Evolutionary conservation across 345 rosid species (phyloP).

Genomic region (Gossypium australe): DNA sequence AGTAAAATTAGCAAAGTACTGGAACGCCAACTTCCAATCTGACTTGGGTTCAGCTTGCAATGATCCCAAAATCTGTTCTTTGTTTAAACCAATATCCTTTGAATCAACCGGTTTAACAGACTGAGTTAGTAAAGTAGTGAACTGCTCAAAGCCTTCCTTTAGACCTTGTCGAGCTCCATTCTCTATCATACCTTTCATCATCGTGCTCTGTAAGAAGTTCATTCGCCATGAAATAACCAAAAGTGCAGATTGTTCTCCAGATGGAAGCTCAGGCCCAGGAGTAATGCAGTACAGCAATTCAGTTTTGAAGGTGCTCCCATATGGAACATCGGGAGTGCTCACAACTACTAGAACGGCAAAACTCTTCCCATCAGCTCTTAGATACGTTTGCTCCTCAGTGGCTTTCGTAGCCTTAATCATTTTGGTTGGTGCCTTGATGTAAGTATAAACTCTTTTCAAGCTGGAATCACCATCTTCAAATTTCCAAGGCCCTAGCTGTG

Average conservation of each 20-base stretch:
- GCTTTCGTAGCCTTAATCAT: constrained; percentile 77
- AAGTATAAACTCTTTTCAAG: constrained; percentile 59
- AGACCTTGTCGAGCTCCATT: constrained; percentile 83
- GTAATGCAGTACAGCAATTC: constrained; percentile 70
- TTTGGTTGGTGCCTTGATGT: constrained; percentile 71
- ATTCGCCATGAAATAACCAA: constrained; percentile 82
- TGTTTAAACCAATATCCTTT: constrained; percentile 69
- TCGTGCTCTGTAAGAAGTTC: constrained; percentile 85
- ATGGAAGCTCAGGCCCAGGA: constrained; percentile 76
- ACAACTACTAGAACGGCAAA: constrained; percentile 57
- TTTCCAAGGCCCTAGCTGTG: constrained; percentile 69
- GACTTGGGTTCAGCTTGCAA: constrained; percentile 83
- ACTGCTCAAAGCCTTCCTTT: constrained; percentile 75
- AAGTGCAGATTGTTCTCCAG: constrained; percentile 70
- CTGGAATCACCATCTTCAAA: constrained; percentile 52
- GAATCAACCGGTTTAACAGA: constrained; percentile 69
- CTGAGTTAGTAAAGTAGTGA: constrained; percentile 56
- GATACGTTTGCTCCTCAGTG: constrained; percentile 72
- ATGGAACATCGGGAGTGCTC: constrained; percentile 86
- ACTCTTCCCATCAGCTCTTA: constrained; percentile 69
- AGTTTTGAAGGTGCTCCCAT: constrained; percentile 68
- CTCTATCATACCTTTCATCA: constrained; percentile 95
- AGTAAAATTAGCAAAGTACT: constrained; percentile 81
- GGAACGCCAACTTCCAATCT: constrained; percentile 75
- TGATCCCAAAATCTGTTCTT: constrained; percentile 83